Base-by-base conservation (phyloP, 352 stramenopile species). In the Phytopythium montanum region DNA sequence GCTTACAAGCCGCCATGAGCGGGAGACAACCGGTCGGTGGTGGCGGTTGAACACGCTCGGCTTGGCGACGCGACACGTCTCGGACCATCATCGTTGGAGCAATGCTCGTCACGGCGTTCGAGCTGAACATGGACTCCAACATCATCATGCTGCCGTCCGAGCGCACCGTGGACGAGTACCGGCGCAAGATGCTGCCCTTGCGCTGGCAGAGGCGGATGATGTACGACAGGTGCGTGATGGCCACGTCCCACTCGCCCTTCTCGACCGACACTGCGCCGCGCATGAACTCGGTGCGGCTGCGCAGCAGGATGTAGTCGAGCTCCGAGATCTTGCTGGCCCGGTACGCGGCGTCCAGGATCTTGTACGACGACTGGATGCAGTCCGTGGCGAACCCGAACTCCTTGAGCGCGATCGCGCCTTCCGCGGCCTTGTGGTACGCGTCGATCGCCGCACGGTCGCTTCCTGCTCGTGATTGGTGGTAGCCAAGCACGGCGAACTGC, bases 231-330 rank as follows among this genome's bases (percentile, higher is more conserved):
- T 90, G 79, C 48, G 71, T 75, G 44, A 86, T 78, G 0, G 82
- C 82, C 16, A 74, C 56, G 19, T 70, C 69, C 71, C 83, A 90
- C 33, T 92, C 80, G 56, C 79, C 86, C 69, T 76, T 87, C 66
- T 89, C 73, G 25, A 92, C 73, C 23, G 78, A 76, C 39, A 92
- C 87, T 1, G 80, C 72, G 0, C 82, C 82, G 19, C 70, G 76
- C 55, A 92, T 75, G 60, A 90, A 92, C 60, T 92, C 80, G 39
- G 90, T 87, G 26, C 85, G 83, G 53, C 78, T 81, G 42, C 77
- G 70, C 34, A 88, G 56, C 49, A 90, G 29, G 42, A 88, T 84
- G 16, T 69, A 74, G 25, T 90, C 80, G 13, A 88, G 59, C 9
- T 92, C 78, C 29, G 68, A 72, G 5, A 90, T 54, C 29, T 86